Evolutionary conservation across 352 stramenopile genomes (phyloP), one percentile per base, ranked within the genome.

Genomic region (Phytopythium montanum): DNA sequence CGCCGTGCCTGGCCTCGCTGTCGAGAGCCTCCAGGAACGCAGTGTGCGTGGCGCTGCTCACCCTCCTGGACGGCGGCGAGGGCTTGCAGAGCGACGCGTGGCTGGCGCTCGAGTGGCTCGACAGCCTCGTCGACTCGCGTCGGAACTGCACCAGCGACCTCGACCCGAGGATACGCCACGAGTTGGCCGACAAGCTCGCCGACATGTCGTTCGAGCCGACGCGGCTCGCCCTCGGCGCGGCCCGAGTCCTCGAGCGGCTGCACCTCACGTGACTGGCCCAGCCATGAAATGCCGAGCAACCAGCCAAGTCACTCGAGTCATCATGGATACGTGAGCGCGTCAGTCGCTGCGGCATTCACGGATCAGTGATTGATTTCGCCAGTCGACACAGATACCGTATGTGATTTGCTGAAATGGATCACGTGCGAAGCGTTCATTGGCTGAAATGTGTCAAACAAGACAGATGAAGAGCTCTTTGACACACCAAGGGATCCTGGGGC

Each of bases 31-130:
- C 70, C 2, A 55, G 68, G n/a, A 79, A 71, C 19, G 77, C 80
- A 13, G 31, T 90, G 7, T 90, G 75, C 54, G 76, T 73, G 21
- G 73, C 77, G 1, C 81, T 88, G 31, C 61, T 88, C 16, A 62
- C 72, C n/a, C 56, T 88, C 25, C 54, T 88, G 10, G 70, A 84
- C 9, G 61, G 57, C 31, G 59, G 58, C 18, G 31, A 16, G 26
- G 18, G 14, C 2, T 21, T 9, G 1, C 39, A 54, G 21, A 18
- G 12, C 12, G 68, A 73, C 42, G 23, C 58, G 26, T 87, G 75
- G 77, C 59, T 90, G 21, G 77, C 60, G 18, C 61, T 87, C 19
- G 41, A 70, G 28, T 90, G 80, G 80, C 29, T 90, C n/a, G 63
- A 72, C 14, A 68, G 68, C 16, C 39, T 81, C 0, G 50, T 41